Base-by-base conservation (phyloP, 768 basidiomycete genomes). In the Macrolepiota albuminosa region DNA sequence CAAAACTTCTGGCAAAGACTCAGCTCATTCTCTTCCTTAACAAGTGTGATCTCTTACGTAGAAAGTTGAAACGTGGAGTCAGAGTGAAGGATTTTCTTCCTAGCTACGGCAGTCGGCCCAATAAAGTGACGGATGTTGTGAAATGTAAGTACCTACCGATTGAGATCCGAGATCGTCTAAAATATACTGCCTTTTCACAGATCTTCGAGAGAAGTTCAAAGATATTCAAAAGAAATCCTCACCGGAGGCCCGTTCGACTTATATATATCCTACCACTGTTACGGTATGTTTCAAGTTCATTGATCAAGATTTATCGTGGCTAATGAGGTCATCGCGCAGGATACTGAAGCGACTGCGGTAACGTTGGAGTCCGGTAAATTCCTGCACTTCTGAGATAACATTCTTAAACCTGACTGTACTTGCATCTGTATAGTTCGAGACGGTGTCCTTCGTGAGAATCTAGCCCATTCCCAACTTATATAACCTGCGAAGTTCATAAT, bases 211-310 rank as follows among this genome's bases (percentile, higher is more conserved):
- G 51, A 88, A 88, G 67, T 90, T 90, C 70, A 86, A 81, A 64
- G 84, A 87, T 43, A 85, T 87, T 5, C 80, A 80, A 61, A 81
- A 79, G 54, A 75, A 84, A 24, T 72, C 74, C 56, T 87, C 86
- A 1, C 84, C 85, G 9, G 75, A 78, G 59, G 74, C 75, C 6
- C 79, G 87, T 13, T 73, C 78, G 9, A 78, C 81, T 37, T 89
- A 88, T 69, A 84, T 85, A 37, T 88, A 87, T 65, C 73, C 84
- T 2, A 91, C 88, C 0, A 86, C 87, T 39, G 86, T 86, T 8
- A 85, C 86, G 57, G 88, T 87, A 70, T 61, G 80, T 76, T 34
- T n/a, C n/a, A 59, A 56, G 42, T 59, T 50, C 37, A 43, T 51
- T 51, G 21, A 29, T 13, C 13, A 13, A 37, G 33, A 21, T 16